phyloP scores from a whole-genome alignment of 768 basidiomycete species.

The Aureoboletus auriporus region DNA sequence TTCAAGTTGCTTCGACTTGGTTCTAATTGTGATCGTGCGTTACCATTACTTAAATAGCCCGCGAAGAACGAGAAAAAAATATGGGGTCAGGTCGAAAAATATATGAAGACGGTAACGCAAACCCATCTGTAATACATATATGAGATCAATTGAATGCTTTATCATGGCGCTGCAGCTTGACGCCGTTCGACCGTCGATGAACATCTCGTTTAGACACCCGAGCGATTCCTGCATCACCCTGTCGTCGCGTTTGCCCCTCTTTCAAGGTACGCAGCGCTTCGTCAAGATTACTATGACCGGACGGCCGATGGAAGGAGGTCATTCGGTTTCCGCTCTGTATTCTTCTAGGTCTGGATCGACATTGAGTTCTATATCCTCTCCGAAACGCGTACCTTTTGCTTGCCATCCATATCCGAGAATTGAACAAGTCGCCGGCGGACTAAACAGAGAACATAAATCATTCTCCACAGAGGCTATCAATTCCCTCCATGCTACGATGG shows the following conservation, averaged over 20 bases:
- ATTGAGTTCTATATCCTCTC: not conserved
- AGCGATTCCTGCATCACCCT: conserved; percentile 8
- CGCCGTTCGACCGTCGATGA: conserved; percentile 23
- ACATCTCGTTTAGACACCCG: conserved; percentile 18
- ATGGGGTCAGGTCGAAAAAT: not conserved
- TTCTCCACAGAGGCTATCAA: conserved; percentile 53
- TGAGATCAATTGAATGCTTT: not conserved
- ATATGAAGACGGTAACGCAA: not conserved
- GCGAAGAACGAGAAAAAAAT: not conserved
- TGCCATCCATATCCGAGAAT: conserved; percentile 29
- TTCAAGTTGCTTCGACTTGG: not conserved
- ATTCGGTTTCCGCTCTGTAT: conserved; percentile 17
- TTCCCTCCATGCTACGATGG: conserved; percentile 59
- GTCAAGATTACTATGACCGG: conserved; percentile 79
- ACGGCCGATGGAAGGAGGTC: conserved; percentile 40
- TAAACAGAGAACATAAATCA: conserved; percentile 57
- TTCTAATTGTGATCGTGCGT: not conserved
- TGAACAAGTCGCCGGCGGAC: conserved; percentile 58
- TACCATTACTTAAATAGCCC: too few species aligned
- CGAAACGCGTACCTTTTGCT: conserved; percentile 7
- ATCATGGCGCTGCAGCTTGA: not conserved
- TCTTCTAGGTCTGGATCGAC: conserved; percentile 42
- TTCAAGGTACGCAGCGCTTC: conserved; percentile 80
- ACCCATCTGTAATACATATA: not conserved
- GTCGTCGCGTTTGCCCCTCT: conserved; percentile 40